Conservation (phyloP, 2,329 filamentous ascomycete species). For the Neofusicoccum umdonicola region DNA sequence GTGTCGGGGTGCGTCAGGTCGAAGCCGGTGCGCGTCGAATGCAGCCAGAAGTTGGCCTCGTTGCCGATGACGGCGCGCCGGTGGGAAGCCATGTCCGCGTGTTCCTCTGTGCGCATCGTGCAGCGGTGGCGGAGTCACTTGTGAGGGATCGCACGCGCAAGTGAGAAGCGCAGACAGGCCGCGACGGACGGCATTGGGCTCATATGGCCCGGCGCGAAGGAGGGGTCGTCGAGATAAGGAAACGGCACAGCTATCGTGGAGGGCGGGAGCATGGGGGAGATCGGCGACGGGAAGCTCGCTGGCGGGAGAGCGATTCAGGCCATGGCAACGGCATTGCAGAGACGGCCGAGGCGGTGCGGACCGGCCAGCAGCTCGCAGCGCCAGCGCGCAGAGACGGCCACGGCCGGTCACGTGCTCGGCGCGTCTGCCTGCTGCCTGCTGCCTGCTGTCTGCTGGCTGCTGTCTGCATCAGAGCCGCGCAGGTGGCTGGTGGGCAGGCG, state of each 20-base stretch:
- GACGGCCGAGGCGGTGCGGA: no score
- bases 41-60: conserved; percentile 45
- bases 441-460: no score
- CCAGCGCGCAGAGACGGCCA: no score
- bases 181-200: not conserved
- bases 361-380: no score
- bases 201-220: not conserved
- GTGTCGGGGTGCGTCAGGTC: conserved; percentile 45
- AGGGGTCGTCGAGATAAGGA: not conserved
- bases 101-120: not conserved
- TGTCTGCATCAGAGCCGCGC: no score
- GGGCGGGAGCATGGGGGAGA: not conserved
- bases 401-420: no score
- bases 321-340: no score
- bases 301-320: not conserved
- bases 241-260: not conserved
- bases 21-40: conserved; percentile 43
- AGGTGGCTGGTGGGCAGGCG: not conserved
- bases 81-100: conserved; percentile 17
- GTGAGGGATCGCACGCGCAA: not conserved
- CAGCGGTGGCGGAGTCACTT: not conserved
- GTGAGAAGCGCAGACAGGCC: not conserved
- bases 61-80: conserved; percentile 43
- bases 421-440: no score
- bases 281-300: not conserved